Evolutionary conservation across 352 stramenopile genomes (phyloP), one percentile per base, ranked within the genome.

Genomic region (Phytophthora melonis): DNA sequence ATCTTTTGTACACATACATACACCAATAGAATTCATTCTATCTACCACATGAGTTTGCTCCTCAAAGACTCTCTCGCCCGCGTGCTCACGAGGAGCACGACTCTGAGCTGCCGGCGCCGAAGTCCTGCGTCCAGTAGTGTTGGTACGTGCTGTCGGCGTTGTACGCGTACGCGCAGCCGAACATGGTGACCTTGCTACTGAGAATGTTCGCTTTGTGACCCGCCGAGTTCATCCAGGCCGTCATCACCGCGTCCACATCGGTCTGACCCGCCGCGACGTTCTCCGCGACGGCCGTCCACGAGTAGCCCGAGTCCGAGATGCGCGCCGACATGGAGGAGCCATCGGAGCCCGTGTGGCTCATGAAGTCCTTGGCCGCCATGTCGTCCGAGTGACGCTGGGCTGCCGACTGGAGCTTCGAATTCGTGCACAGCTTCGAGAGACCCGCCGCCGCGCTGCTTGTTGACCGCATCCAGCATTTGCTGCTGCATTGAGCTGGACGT

Each of bases 41-140:
- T 55, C 41, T 55, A 62, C 32, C 13, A 47, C 13, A 27, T 43
- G 11, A 25, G 57, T 27, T 8, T 45, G 34, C 34, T n/a, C n/a
- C 47, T 39, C 19, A 55, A 27, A 23, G 9, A 55, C 47, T 13
- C 6, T 21, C 14, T 19, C 18, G 4, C 14, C 23, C n/a, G 9
- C 45, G 5, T 6, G n/a, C 30, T 73, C 13, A 70, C 45, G 49
- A 64, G 23, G 70, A 69, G 57, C 75, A 82, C 36, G 66, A 71
- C 34, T 79, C 75, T 1, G 54, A 64, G 13, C 50, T 70, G 41
- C 74, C 52, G 11, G 63, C 58, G 53, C 71, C 81, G 59, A 90
- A 92, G 62, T 89, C 72, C 63, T 92, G 83, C 13, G 80, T 91
- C 81, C 85, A 91, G 58, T 82, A 92, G 72, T 83, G 70, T n/a